Percentiles rank a stretch among this genome's conserved stretches.
phyloP scores from a whole-genome alignment of 169 alveolate species.

The Plasmodium fragile region DNA sequence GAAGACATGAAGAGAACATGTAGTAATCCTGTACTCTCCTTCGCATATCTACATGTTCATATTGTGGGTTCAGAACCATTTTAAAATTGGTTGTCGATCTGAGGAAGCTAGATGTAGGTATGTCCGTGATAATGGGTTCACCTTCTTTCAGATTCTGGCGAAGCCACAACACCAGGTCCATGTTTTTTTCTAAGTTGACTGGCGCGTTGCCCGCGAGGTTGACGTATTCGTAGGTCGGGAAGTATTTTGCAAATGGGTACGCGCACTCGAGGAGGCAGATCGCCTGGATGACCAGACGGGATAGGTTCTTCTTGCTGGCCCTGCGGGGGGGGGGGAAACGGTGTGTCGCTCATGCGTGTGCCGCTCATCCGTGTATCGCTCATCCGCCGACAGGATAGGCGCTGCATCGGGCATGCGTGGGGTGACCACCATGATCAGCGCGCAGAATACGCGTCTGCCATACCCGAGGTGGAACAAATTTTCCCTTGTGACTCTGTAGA shows the following conservation, averaged over 20 bases:
- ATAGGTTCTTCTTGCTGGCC: background rate
- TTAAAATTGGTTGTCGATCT: slow-evolving; percentile 57
- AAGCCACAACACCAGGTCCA: slow-evolving; percentile 40
- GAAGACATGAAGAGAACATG: slow-evolving; percentile 40
- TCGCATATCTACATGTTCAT: slow-evolving; percentile 42
- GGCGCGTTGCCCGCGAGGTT: slow-evolving; percentile 1
- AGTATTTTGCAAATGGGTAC: slow-evolving; percentile 39
- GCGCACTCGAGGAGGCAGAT: slow-evolving; percentile 30
- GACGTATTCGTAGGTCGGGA: slow-evolving; percentile 56
- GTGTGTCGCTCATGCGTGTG: background rate
- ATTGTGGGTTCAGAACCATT: slow-evolving; percentile 66
- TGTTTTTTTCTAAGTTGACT: slow-evolving; percentile 13
- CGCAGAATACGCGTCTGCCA: background rate
- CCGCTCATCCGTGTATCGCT: background rate
- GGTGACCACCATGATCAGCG: background rate
- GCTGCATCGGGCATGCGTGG: background rate
- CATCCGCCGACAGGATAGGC: too few species aligned
- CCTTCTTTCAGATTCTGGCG: slow-evolving; percentile 31
- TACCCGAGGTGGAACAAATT: slow-evolving; percentile 10
- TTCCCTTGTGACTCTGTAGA: background rate
- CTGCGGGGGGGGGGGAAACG: background rate
- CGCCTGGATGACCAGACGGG: background rate
- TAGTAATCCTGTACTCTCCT: slow-evolving; percentile 64
- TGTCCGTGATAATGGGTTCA: slow-evolving; percentile 41
- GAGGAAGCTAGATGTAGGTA: slow-evolving; percentile 69